phyloP scores from a whole-genome alignment of 2,329 filamentous ascomycete species.

The Didymella lethalis region DNA sequence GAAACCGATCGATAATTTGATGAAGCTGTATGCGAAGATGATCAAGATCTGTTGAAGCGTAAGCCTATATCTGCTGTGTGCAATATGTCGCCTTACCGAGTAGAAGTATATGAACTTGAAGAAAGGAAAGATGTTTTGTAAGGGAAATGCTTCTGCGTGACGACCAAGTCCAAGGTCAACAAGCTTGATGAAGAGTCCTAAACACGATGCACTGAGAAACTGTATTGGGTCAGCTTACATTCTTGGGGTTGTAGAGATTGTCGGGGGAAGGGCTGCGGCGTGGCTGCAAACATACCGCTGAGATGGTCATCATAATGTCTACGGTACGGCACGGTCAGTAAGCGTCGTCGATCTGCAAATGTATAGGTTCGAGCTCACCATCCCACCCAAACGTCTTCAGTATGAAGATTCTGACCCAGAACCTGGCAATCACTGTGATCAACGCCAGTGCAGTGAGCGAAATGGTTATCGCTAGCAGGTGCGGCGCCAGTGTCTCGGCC shows the following conservation, averaged over 20 bases:
- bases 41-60: neutral
- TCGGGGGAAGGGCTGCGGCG: neutral
- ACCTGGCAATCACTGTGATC: neutral
- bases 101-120: conserved; percentile 1
- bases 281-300: neutral
- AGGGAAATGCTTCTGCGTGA: neutral
- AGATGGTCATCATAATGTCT: neutral
- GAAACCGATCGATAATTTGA: neutral
- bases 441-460: neutral
- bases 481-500: neutral
- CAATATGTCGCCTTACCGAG: neutral
- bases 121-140: neutral
- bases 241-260: neutral
- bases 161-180: neutral
- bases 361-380: neutral
- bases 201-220: neutral
- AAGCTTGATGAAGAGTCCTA: neutral
- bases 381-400: neutral
- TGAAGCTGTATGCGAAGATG: conserved; percentile 1
- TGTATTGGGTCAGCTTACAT: neutral
- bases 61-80: neutral
- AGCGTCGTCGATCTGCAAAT: neutral
- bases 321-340: neutral
- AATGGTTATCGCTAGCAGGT: neutral
- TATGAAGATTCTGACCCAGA: neutral